Evolutionary conservation across 441 rosid genomes (phyloP).

Genomic region (Geranium incanum): DNA sequence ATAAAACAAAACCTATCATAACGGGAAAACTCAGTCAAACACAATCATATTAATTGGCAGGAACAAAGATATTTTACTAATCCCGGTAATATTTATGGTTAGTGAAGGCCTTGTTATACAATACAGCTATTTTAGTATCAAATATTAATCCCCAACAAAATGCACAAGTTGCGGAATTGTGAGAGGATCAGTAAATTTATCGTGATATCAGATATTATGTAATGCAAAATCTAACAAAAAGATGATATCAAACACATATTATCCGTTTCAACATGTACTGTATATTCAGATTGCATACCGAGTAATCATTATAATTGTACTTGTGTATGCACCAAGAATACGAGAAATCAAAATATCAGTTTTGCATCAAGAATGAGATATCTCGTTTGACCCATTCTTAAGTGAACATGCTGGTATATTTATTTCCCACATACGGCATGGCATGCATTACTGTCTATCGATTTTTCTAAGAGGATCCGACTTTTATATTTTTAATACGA

Average conservation of each 20-base stretch:
- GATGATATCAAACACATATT: no score
- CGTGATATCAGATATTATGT: not conserved
- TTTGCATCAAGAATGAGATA: no score
- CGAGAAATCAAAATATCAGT: no score
- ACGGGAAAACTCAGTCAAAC: not conserved
- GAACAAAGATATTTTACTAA: not conserved
- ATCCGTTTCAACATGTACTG: no score
- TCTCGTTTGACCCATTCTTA: no score
- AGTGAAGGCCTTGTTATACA: not conserved
- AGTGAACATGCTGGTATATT: no score
- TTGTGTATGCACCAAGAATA: no score
- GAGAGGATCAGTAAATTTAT: not conserved
- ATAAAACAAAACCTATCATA: constrained; percentile 34
- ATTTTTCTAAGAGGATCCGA: not conserved
- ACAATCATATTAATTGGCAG: not conserved
- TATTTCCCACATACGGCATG: no score
- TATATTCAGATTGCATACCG: no score
- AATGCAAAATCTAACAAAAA: not conserved
- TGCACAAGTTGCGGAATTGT: not conserved
- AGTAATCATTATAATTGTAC: no score
- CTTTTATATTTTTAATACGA: not conserved
- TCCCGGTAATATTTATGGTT: not conserved
- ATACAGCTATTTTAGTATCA: not conserved
- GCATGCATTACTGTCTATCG: no score
- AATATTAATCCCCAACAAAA: not conserved